Evolutionary conservation across 1,284 basidiomycete genomes (phyloP), one percentile per base, ranked within the genome.

Genomic region (Bothia castanella): DNA sequence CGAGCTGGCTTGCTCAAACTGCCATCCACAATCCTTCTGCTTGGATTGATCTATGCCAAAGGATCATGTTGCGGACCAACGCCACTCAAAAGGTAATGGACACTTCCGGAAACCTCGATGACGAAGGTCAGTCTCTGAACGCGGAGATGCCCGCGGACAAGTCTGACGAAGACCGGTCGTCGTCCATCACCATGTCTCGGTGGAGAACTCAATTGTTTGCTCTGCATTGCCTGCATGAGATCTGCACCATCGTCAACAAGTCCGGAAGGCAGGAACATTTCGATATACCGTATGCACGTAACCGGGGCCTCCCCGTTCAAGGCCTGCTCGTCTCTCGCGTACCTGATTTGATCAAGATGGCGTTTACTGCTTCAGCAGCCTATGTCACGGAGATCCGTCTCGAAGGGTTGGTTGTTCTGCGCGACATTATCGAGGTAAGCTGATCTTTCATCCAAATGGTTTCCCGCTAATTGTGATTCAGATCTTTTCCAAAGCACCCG

Each of bases 161-260:
- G 35, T 48, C 62, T 42, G 40, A 44, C 47, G 64, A 76, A 53
- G 71, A 75, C 40, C 68, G 68, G 5, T 60, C 59, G 21, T 64
- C 67, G 5, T 65, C 69, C n/a, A 36, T 61, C 45, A 48, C 71
- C 6, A 91, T 85, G 3, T 93, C 92, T 20, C 80, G 95, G 37
- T 99, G 97, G 97, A 78, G 96, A 55, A 99, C 97, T 0, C 97
- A 98, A 61, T 74, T 97, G 5, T 99, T 99, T 67, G 92, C 97
- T 1, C 70, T 99, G 45, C 83, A 89, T 59, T 99, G 97, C 64
- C 69, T 99, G 45, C 95, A 98, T 69, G 83, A 85, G 49, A 93
- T 98, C 16, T 92, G 97, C 59, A 74, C 75, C 0, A 84, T 89
- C 1, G 86, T 97, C 1, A 75, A 81, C 0, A 74, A 74, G 20